Evolutionary conservation across 331 rosid species (phyloP).

Genomic region (Pyrus hybrid): DNA sequence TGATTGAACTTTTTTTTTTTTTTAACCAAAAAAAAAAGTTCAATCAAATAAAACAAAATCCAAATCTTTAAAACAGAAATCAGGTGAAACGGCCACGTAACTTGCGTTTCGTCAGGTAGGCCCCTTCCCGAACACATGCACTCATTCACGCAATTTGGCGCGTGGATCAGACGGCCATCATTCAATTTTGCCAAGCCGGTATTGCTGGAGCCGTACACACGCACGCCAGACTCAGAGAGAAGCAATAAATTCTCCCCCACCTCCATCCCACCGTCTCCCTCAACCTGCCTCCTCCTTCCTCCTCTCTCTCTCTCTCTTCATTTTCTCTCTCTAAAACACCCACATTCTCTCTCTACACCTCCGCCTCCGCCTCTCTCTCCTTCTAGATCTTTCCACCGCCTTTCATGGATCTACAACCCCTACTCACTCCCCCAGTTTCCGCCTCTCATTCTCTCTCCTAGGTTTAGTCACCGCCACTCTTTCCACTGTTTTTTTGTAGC

Average conservation of each 20-base stretch:
- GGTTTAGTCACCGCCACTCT: constrained; percentile 24
- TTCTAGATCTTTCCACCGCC: constrained; percentile 45
- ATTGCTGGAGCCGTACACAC: constrained; percentile 25
- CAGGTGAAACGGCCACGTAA: constrained; percentile 20
- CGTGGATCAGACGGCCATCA: constrained; percentile 27
- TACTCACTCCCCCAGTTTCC: constrained; percentile 31
- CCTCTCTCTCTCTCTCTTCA: background rate
- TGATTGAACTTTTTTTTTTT: no score
- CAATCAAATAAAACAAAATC: background rate
- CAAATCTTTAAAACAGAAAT: background rate
- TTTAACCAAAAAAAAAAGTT: no score
- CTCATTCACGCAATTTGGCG: background rate
- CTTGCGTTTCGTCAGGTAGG: constrained; percentile 19
- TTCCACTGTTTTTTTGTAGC: background rate
- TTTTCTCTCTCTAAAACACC: background rate
- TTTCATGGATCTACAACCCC: constrained; percentile 62
- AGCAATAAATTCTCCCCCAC: constrained; percentile 62
- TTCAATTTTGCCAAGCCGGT: constrained; percentile 20
- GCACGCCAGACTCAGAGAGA: background rate
- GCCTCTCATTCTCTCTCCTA: constrained; percentile 42
- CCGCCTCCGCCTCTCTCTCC: background rate
- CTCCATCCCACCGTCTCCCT: constrained; percentile 1
- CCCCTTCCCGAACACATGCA: background rate
- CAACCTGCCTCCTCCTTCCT: background rate
- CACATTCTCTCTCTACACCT: constrained; percentile 6